These are phyloP conservation scores for Pholiota conissans DNA, from an alignment of 768 basidiomycete genomes.

Conservation along the genomic window DNA sequence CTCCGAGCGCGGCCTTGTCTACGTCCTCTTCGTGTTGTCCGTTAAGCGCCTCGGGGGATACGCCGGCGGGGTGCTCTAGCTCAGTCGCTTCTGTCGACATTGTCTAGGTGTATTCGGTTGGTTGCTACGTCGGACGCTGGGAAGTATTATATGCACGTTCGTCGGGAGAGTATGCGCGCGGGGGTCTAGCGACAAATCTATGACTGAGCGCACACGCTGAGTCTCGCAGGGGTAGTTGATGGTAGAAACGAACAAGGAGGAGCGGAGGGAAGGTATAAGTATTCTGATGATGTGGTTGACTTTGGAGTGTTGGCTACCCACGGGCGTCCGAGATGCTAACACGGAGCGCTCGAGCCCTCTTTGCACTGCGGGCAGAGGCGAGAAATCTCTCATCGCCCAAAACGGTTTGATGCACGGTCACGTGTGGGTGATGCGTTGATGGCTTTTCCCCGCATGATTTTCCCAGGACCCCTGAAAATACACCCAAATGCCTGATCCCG, in stretches of 20 bases:
- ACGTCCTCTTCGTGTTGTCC: constrained; percentile 23
- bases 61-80: constrained; percentile 1
- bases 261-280: neutral
- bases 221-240: no score
- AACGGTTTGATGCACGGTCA: constrained; percentile 11
- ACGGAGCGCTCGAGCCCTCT: constrained; percentile 21
- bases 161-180: neutral
- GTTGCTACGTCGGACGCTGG: neutral
- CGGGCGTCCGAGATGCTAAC: constrained; percentile 12
- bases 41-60: constrained; percentile 1
- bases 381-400: constrained; percentile 23
- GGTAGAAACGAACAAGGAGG: neutral
- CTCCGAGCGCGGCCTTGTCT: constrained; percentile 12
- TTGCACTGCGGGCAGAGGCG: constrained; percentile 14
- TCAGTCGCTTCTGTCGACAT: neutral
- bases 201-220: no score
- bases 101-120: neutral
- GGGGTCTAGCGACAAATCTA: neutral
- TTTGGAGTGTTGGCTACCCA: constrained; percentile 11
- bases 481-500: no score
- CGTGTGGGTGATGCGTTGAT: constrained; percentile 17
- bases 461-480: no score
- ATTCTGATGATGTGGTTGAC: neutral
- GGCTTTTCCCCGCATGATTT: no score
- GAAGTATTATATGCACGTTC: neutral